Evolutionary conservation across 441 rosid genomes (phyloP).

Genomic region (Gossypium davidsonii): DNA sequence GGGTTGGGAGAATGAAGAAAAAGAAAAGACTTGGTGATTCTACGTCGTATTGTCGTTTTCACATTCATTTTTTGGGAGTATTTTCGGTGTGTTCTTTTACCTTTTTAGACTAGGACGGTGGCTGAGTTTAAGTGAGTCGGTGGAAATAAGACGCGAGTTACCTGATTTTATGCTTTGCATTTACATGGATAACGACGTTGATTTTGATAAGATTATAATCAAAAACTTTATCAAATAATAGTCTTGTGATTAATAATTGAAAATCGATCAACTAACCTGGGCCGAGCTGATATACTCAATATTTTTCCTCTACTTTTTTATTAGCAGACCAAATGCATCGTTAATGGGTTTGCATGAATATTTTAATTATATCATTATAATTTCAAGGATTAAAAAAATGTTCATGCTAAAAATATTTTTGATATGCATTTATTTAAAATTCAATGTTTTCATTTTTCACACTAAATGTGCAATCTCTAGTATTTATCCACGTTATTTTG

Average conservation of each 20-base stretch:
- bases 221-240: too few species aligned
- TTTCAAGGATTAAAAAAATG: too few species aligned
- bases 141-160: slow-evolving; percentile 3
- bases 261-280: too few species aligned
- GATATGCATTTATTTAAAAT: too few species aligned
- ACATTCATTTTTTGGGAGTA: not conserved
- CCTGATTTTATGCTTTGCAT: not conserved
- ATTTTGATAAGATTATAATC: not conserved
- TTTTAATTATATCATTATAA: not conserved
- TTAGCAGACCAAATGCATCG: not conserved
- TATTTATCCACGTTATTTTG: too few species aligned
- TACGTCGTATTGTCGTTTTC: slow-evolving; percentile 11
- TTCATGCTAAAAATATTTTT: too few species aligned
- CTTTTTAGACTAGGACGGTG: not conserved
- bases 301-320: not conserved
- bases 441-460: too few species aligned
- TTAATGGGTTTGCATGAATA: not conserved
- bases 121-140: slow-evolving; percentile 8
- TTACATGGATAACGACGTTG: not conserved
- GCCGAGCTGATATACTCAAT: too few species aligned
- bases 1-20: not conserved
- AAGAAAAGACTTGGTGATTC: not conserved
- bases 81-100: not conserved
- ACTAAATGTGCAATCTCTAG: too few species aligned
- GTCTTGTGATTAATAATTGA: too few species aligned